Percentiles rank a stretch among this genome's conserved stretches.
Conservation (phyloP, 2,329 filamentous ascomycete genomes). For the Hymenoscyphus linearis region DNA sequence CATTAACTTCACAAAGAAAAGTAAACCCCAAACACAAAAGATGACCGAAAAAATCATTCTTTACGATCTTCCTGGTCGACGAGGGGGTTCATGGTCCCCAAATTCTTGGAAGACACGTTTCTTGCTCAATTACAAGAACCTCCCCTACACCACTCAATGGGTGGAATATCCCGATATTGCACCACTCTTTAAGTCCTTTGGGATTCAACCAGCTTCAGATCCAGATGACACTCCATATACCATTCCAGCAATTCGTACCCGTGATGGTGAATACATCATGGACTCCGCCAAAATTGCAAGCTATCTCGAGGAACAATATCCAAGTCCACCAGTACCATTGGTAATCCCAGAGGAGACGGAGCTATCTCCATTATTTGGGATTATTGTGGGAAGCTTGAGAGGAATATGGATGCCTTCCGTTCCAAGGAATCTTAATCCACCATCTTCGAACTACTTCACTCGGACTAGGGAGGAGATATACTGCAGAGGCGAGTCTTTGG, state of each 20-base stretch:
- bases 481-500: constrained; percentile 45
- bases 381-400: background rate
- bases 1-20: background rate
- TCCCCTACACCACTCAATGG: constrained; percentile 66
- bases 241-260: constrained; percentile 50
- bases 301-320: constrained; percentile 53
- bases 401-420: background rate
- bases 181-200: constrained; percentile 37
- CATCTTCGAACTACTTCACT: background rate
- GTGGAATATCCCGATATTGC: constrained; percentile 63
- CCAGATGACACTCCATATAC: constrained; percentile 45
- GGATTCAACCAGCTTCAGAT: background rate
- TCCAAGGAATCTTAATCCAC: background rate
- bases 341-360: constrained; percentile 45
- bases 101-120: constrained; percentile 70
- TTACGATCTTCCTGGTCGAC: background rate
- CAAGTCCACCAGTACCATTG: constrained; percentile 52
- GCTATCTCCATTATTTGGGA: constrained; percentile 33
- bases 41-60: background rate
- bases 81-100: constrained; percentile 43
- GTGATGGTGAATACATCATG: constrained; percentile 55
- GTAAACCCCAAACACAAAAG: background rate
- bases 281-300: constrained; percentile 57
- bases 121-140: constrained; percentile 60
- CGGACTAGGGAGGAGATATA: constrained; percentile 42